phyloP scores from a whole-genome alignment of 75 land plant species.

The Cupressus sempervirens region DNA sequence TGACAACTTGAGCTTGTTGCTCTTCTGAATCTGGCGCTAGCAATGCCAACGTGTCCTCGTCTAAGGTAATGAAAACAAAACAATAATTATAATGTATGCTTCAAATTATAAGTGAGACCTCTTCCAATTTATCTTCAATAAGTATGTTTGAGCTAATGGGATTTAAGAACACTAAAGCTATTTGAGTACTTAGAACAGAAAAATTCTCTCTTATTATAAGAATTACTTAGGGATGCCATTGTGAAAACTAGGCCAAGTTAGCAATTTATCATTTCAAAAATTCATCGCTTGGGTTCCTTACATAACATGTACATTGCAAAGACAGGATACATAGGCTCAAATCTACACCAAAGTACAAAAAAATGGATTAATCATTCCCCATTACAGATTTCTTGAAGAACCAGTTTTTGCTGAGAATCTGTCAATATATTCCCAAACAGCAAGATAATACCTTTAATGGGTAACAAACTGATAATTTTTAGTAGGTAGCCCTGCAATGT shows the following conservation, averaged over 20 bases:
- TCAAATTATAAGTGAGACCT: neutral
- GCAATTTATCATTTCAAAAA: neutral
- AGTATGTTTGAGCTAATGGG: neutral
- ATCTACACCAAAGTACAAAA: neutral
- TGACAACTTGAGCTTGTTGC: conserved; percentile 75
- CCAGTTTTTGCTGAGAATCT: neutral
- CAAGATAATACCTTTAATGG: neutral
- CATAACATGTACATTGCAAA: neutral
- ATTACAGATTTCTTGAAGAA: neutral
- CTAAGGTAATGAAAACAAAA: conserved; percentile 17
- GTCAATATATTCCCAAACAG: neutral
- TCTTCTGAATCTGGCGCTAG: conserved; percentile 74
- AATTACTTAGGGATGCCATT: neutral
- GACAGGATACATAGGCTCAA: neutral
- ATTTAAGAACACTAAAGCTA: neutral
- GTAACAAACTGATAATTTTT: no score
- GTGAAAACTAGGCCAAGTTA: neutral
- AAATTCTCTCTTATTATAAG: neutral
- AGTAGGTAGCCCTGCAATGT: no score
- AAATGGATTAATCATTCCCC: neutral
- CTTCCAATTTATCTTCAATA: neutral
- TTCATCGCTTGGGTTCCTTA: neutral
- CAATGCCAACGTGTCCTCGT: conserved; percentile 43
- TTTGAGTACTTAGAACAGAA: neutral
- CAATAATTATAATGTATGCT: neutral